Evolutionary conservation across 2,329 filamentous ascomycete genomes (phyloP).

Genomic region (Paecilomyces fulvus): DNA sequence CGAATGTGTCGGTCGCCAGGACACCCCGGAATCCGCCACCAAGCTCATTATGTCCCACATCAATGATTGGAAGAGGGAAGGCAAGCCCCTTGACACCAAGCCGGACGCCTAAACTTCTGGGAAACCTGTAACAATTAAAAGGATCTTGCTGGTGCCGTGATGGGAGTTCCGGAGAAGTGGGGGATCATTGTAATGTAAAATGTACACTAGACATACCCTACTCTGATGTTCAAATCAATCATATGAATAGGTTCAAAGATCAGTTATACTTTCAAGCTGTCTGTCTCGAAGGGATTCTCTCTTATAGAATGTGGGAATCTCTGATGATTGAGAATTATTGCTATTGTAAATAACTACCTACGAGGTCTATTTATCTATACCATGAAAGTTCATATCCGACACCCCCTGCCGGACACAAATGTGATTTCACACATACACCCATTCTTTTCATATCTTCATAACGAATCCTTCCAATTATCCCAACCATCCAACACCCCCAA

Average conservation of each 20-base stretch:
- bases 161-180: conserved; percentile 2
- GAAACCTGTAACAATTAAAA: background rate
- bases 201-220: conserved; percentile 21
- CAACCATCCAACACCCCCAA: no score
- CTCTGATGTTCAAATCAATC: conserved; percentile 6
- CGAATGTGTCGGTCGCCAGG: conserved; percentile 89
- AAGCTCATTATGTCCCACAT: conserved; percentile 81
- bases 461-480: no score
- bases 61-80: conserved; percentile 59
- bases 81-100: conserved; percentile 43
- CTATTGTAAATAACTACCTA: no score
- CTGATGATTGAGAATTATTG: no score
- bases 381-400: no score
- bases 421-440: background rate
- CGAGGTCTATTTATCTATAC: no score
- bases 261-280: background rate
- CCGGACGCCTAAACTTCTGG: conserved; percentile 6
- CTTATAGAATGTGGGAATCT: background rate
- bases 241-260: background rate
- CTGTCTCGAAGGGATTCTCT: background rate
- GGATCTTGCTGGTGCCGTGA: background rate
- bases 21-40: conserved; percentile 78
- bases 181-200: conserved; percentile 1
- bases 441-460: no score
- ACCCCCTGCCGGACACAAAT: no score